Conservation (phyloP, 495 filamentous ascomycete species). For the Cercophora newfieldiana region DNA sequence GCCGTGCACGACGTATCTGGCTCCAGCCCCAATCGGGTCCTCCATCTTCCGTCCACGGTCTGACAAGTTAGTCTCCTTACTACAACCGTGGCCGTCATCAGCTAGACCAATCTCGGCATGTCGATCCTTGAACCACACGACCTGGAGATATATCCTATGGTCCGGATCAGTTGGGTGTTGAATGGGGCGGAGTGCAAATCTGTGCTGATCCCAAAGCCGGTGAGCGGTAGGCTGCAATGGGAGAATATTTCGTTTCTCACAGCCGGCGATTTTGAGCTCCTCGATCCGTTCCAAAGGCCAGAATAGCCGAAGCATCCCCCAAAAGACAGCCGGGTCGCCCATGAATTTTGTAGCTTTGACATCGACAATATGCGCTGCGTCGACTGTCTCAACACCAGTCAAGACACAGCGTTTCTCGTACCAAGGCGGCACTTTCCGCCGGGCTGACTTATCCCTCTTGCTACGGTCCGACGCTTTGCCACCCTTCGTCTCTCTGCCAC, state of each 20-base stretch:
- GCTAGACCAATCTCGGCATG: conserved; percentile 11
- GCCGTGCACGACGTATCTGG: conserved; percentile 10
- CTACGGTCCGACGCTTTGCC: not conserved
- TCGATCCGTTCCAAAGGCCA: not conserved
- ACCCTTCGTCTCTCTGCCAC: too few relatives aligned
- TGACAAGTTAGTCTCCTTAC: conserved; percentile 6
- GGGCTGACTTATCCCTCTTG: not conserved
- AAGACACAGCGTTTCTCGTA: not conserved
- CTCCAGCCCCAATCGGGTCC: not conserved
- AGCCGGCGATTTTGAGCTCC: not conserved
- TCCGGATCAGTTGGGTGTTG: not conserved
- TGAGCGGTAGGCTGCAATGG: conserved; percentile 1
- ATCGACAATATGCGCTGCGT: conserved; percentile 5
- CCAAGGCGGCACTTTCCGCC: conserved; percentile 2
- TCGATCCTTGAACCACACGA: conserved; percentile 15
- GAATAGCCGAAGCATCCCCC: not conserved
- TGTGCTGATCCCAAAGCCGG: conserved; percentile 1
- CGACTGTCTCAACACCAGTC: not conserved
- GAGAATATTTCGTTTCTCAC: conserved; percentile 2
- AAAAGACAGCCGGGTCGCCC: not conserved
- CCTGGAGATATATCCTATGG: conserved; percentile 8
- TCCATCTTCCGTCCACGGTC: conserved; percentile 11
- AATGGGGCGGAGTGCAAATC: conserved; percentile 3
- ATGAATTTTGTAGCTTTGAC: not conserved
- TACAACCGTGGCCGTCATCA: not conserved